These are phyloP conservation scores for Hemisphaericaspora nanyangensis DNA, from an alignment of 805 yeast genomes.

Conservation along the genomic window DNA sequence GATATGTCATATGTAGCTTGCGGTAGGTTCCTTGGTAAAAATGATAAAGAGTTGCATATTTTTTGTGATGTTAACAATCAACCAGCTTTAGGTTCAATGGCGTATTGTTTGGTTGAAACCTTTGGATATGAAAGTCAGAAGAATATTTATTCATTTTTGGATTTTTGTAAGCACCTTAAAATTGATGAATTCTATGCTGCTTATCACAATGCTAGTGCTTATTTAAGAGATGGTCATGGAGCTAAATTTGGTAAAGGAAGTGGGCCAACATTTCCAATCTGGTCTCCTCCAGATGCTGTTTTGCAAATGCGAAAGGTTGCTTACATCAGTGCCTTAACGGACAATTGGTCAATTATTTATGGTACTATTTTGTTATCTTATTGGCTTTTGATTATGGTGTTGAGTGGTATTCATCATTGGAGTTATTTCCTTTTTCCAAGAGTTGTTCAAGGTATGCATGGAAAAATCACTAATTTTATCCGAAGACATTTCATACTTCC, in stretches of 20 bases:
- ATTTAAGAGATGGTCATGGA: slow-evolving; percentile 6
- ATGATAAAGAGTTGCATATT: slow-evolving; percentile 1
- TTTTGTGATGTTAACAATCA: slow-evolving; percentile 32
- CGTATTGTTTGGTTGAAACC: slow-evolving; percentile 25
- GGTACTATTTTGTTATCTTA: slow-evolving; percentile 34
- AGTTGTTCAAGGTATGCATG: slow-evolving; percentile 13
- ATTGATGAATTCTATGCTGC: slow-evolving; percentile 23
- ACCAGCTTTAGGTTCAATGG: slow-evolving; percentile 37
- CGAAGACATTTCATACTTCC: slow-evolving; percentile 17
- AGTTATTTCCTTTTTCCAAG: slow-evolving; percentile 19
- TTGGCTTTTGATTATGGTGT: slow-evolving; percentile 37
- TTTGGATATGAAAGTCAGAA: slow-evolving; percentile 7
- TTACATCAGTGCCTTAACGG: slow-evolving; percentile 1
- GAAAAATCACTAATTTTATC: slow-evolving; percentile 14
- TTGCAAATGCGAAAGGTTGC: background rate
- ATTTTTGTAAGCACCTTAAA: slow-evolving; percentile 18
- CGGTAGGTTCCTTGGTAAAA: background rate
- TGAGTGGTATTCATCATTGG: slow-evolving; percentile 26
- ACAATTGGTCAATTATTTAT: slow-evolving; percentile 24
- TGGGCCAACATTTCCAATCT: background rate
- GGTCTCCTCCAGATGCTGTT: background rate
- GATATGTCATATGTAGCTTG: slow-evolving; percentile 7
- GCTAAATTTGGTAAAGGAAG: background rate
- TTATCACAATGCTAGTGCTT: slow-evolving; percentile 39
- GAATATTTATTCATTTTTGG: slow-evolving; percentile 19